Evolutionary conservation across 2,329 filamentous ascomycete genomes (phyloP).

Genomic region (Fusarium pseudonygamai): DNA sequence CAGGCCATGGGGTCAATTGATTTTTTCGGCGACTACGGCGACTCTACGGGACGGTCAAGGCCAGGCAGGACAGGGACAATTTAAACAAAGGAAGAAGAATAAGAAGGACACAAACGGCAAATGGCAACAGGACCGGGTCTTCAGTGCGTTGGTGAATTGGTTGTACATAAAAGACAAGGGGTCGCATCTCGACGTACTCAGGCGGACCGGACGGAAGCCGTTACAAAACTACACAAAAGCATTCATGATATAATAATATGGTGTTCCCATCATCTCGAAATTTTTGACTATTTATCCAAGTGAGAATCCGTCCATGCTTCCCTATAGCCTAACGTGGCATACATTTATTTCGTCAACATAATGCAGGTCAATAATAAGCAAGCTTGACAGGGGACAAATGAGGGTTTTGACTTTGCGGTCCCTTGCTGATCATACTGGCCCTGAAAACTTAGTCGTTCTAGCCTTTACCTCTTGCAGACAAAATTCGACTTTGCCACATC

Average conservation of each 20-base stretch:
- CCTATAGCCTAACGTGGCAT: background rate
- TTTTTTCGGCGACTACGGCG: conserved; percentile 34
- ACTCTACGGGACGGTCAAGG: conserved; percentile 29
- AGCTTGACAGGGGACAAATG: background rate
- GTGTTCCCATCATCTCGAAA: conserved; percentile 13
- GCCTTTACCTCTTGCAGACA: background rate
- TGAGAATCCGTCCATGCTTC: background rate
- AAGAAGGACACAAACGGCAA: conserved; percentile 30
- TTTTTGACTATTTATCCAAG: background rate
- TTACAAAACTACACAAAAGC: conserved; percentile 26
- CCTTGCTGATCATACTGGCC: conserved; percentile 16
- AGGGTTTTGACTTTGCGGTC: background rate
- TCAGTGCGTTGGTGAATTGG: conserved; percentile 29
- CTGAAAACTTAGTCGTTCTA: background rate
- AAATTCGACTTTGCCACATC: conserved; percentile 26
- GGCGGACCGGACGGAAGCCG: conserved; percentile 12
- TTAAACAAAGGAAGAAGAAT: conserved; percentile 13
- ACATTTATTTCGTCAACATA: background rate
- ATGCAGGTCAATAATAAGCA: background rate
- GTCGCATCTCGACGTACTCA: conserved; percentile 17
- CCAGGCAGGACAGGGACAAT: conserved; percentile 9
- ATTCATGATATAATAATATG: conserved; percentile 32
- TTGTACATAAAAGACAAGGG: conserved; percentile 33
- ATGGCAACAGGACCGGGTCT: conserved; percentile 37
- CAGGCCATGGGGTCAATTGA: conserved; percentile 28